Evolutionary conservation across 1,284 basidiomycete species (phyloP), one percentile per base, ranked within the genome.

Genomic region (Cutaneotrichosporon sp.): DNA sequence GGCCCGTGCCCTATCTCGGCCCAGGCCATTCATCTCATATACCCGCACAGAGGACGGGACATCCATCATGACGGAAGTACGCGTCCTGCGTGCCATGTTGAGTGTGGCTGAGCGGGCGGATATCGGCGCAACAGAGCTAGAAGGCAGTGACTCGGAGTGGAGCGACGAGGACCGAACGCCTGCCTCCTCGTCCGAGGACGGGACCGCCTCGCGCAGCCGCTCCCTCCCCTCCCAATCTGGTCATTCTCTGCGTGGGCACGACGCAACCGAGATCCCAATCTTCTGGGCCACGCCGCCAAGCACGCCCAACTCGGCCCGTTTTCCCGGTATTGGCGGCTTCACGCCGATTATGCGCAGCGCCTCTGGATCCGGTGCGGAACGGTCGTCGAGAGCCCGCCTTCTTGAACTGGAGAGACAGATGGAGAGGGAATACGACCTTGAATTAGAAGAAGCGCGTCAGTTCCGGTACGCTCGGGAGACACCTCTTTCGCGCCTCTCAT

Each of bases 21-120:
- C 52, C 16, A 62, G 76, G 13, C 76, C 79, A 2, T 80, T 80
- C 63, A 66, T 80, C 36, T 70, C 69, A 10, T 79, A 75, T 58
- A 78, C 78, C 0, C 64, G 74, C 26, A 80, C 76, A 5, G 69
- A 72, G 36, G 77, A 80, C 53, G 79, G 76, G 0, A 65, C 71
- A 22, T 72, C 70, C 22, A 65, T 80, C 6, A 49, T 75, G 11
- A 78, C 78, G 8, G 76, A 79, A 57, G 67, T 75, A 13, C 64
- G 65, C 32, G 68, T 75, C 13, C 66, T 80, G 7, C 70, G 49
- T 57, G 62, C 40, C 58, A 75, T 67, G 74, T 76, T 63, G 63
- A 65, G n/a, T 26, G 47, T 32, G 56, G 64, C 42, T 66, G 61
- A 46, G 64, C 66, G 46, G 6, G 49, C 58, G 14, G n/a, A 38